Base-by-base conservation (phyloP, 176 grass and related monocot genomes). In the Elymus sibiricus region DNA sequence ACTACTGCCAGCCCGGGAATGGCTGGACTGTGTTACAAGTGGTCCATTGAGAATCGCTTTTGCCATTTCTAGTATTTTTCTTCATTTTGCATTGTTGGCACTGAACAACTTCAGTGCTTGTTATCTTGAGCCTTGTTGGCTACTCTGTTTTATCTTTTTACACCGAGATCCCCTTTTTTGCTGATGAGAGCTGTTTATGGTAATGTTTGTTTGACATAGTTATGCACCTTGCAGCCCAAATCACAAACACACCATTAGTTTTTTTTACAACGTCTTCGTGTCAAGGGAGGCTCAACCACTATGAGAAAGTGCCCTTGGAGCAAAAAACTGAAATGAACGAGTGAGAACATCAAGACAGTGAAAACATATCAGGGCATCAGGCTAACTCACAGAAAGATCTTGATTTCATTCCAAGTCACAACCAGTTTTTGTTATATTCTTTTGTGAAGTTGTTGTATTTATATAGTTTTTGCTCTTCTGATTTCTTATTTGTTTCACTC, bases 121-220 rank as follows among this genome's bases (percentile, higher is more conserved):
- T 76, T 35, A 35, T 68, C 16, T 68, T 51, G 53, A 66, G 19
- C 49, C 11, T 34, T 73, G 11, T 73, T 79, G 40, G 25, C 66
- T 67, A 76, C 47, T 76, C 13, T 55, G 19, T 82, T 66, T 65
- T 76, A 43, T 56, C 31, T 82, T 53, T 25, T 79, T 32, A 65
- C 7, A 5, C 25, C 58, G 43, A 10, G 9, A 5, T 78, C 47
- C 47, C 16, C 11, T 25, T 44, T 15, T n/a, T n/a, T 51, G 64
- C 28, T 53, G 22, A 39, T 25, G 64, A 66, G n/a, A 75, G 22
- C 15, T 77, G n/a, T 85, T 83, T 70, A 37, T 25, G 19, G 4
- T 82, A 61, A 62, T 15, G 25, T 59, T 82, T 9, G 0, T 77
- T 69, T 59, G 29, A 55, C 79, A 56, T 34, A 71, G 10, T 81